Evolutionary conservation across 2,329 filamentous ascomycete species (phyloP).

Genomic region (Monosporascus sp.): DNA sequence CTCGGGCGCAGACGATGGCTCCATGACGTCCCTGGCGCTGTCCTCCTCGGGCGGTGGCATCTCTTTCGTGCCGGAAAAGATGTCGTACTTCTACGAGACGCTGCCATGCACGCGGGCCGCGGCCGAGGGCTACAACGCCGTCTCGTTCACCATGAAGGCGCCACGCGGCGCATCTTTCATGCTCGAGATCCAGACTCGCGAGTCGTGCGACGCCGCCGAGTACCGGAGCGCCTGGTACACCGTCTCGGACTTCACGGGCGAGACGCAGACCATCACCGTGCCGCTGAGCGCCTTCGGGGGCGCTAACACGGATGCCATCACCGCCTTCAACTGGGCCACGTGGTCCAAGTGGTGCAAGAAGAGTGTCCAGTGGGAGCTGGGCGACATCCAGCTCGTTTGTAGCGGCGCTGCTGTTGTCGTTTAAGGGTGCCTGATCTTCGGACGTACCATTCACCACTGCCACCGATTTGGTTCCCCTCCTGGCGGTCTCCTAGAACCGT

Average conservation of each 20-base stretch:
- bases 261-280: conserved; percentile 35
- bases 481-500: no score
- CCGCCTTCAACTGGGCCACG: conserved; percentile 27
- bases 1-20: conserved; percentile 29
- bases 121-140: conserved; percentile 33
- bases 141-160: conserved; percentile 39
- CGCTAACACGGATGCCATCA: conserved; percentile 36
- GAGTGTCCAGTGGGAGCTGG: conserved; percentile 2
- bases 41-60: conserved; percentile 28
- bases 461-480: no score
- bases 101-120: conserved; percentile 35
- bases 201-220: conserved; percentile 29
- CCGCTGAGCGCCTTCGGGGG: conserved; percentile 35
- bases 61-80: conserved; percentile 33
- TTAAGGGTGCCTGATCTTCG: no score
- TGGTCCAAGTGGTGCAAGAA: neutral
- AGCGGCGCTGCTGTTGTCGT: neutral
- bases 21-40: conserved; percentile 29
- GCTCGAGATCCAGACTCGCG: conserved; percentile 41
- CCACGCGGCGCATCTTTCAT: conserved; percentile 29
- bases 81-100: conserved; percentile 40
- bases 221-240: conserved; percentile 33
- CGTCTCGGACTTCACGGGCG: conserved; percentile 34
- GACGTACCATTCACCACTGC: no score
- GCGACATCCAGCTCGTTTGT: conserved; percentile 5